These are phyloP conservation scores for Hamigera avellanea DNA, from an alignment of 495 filamentous ascomycete species.

Conservation along the genomic window DNA sequence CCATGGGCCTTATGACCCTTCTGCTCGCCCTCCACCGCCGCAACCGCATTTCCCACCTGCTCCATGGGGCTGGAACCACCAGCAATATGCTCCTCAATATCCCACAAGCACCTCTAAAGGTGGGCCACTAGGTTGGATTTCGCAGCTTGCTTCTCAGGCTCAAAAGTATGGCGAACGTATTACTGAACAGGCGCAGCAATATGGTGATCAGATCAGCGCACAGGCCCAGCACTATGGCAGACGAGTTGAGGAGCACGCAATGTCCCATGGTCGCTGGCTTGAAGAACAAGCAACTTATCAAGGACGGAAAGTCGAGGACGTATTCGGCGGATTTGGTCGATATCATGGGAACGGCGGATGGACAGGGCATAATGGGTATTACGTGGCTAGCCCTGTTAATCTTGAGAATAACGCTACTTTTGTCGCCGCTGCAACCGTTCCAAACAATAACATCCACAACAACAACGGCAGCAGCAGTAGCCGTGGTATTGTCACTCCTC, in stretches of 20 bases:
- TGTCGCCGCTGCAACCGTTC: neutral
- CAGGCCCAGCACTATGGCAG: conserved; percentile 30
- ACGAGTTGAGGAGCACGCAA: conserved; percentile 30
- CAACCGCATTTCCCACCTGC: conserved; percentile 11
- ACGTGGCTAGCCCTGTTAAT: neutral
- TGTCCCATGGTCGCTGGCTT: conserved; percentile 30
- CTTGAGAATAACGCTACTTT: neutral
- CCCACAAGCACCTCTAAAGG: conserved; percentile 13
- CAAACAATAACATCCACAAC: conserved; percentile 1
- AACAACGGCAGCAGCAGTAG: neutral
- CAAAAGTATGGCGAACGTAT: conserved; percentile 36
- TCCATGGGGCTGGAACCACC: conserved; percentile 23
- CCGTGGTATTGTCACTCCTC: conserved; percentile 2
- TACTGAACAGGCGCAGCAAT: conserved; percentile 27
- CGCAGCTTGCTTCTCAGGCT: conserved; percentile 24
- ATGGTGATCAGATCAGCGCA: conserved; percentile 29
- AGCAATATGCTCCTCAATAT: conserved; percentile 16
- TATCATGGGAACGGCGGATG: conserved; percentile 2
- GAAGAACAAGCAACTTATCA: conserved; percentile 27
- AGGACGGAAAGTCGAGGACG: conserved; percentile 15
- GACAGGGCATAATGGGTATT: neutral
- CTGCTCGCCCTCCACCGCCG: conserved; percentile 10
- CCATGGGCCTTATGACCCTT: conserved; percentile 5
- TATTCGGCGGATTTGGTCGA: conserved; percentile 6
- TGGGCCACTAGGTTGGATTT: conserved; percentile 25